phyloP scores from a whole-genome alignment of 192 early-diverging fungal genomes.

The Linnemannia exigua region DNA sequence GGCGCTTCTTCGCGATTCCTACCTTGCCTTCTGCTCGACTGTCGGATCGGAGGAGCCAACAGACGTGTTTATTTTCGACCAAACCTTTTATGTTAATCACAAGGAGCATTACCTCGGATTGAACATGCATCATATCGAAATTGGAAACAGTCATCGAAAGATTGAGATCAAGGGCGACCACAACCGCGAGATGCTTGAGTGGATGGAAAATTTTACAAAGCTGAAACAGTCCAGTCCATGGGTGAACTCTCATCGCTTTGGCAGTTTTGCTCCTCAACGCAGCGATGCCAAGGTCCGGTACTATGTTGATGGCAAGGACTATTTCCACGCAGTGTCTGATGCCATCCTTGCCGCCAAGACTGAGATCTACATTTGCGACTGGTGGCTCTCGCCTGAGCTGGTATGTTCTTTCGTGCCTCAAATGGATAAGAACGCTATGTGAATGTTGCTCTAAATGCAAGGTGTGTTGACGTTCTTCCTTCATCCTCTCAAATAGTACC shows the following conservation, averaged over 20 bases:
- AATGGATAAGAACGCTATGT: neutral
- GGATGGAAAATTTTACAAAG: slow-evolving; percentile 71
- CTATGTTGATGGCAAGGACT: slow-evolving; percentile 87
- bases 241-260: slow-evolving; percentile 75
- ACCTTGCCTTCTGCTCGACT: slow-evolving; percentile 66
- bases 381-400: slow-evolving; percentile 95
- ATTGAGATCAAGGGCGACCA: slow-evolving; percentile 79
- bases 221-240: slow-evolving; percentile 74
- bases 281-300: slow-evolving; percentile 76
- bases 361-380: slow-evolving; percentile 84
- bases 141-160: slow-evolving; percentile 70
- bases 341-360: slow-evolving; percentile 77
- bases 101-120: slow-evolving; percentile 51
- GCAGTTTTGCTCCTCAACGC: slow-evolving; percentile 85
- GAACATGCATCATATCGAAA: slow-evolving; percentile 71
- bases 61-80: slow-evolving; percentile 69
- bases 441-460: neutral
- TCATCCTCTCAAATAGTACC: slow-evolving; percentile 60
- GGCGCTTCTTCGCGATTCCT: slow-evolving; percentile 83
- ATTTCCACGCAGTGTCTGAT: slow-evolving; percentile 84
- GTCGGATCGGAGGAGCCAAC: slow-evolving; percentile 57
- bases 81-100: slow-evolving; percentile 49
- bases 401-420: slow-evolving; percentile 42
- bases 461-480: neutral
- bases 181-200: slow-evolving; percentile 78